Evolutionary conservation across 768 basidiomycete genomes (phyloP).

Genomic region (Trametopsis cervina): DNA sequence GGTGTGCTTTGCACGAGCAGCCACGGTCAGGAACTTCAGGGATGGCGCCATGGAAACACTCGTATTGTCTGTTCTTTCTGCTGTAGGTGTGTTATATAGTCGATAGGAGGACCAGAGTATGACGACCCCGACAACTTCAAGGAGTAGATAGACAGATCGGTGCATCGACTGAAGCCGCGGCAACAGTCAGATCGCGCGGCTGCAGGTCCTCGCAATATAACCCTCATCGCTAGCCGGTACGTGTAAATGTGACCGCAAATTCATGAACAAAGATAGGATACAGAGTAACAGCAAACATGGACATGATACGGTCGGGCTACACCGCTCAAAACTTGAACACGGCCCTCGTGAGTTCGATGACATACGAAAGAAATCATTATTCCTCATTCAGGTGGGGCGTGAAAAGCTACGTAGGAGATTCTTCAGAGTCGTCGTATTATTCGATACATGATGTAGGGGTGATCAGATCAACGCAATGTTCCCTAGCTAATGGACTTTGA

Average conservation of each 20-base stretch:
- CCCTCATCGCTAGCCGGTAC: no score
- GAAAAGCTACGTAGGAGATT: not conserved
- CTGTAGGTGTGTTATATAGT: not conserved
- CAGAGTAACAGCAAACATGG: no score
- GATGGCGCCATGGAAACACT: constrained; percentile 21
- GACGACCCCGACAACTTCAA: not conserved
- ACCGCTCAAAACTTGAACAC: no score
- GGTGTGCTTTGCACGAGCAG: constrained; percentile 58
- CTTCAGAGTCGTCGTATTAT: not conserved
- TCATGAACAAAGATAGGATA: no score
- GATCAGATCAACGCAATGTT: constrained; percentile 14
- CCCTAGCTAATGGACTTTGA: constrained; percentile 1
- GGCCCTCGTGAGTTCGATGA: no score
- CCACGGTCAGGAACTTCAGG: constrained; percentile 47
- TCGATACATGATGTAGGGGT: constrained; percentile 14
- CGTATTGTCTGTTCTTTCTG: not conserved
- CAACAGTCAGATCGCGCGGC: no score
- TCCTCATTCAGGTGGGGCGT: not conserved
- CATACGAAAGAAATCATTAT: not conserved
- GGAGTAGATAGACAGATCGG: no score
- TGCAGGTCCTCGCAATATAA: no score
- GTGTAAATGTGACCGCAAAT: no score
- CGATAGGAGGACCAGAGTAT: not conserved
- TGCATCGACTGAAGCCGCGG: no score
- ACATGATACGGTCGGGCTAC: no score